These are phyloP conservation scores for Acanthamoeba lenticulata DNA, from an alignment of 208 protist genomes.

Conservation along the genomic window DNA sequence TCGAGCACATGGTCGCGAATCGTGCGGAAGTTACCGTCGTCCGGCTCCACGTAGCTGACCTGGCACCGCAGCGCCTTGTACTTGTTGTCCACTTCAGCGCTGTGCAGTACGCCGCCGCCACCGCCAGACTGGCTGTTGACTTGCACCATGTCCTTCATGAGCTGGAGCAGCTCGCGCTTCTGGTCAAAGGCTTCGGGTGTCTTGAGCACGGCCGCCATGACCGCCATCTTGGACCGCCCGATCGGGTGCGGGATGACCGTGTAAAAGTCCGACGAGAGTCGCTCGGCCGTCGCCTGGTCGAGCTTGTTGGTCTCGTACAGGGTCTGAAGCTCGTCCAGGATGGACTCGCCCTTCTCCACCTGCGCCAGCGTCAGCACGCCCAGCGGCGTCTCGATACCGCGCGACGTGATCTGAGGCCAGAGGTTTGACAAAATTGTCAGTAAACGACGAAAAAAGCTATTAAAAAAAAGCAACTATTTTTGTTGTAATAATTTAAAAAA, in stretches of 20 bases:
- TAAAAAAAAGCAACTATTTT: too few species aligned
- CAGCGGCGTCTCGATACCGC: constrained; percentile 62
- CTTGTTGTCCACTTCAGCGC: background rate
- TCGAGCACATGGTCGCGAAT: background rate
- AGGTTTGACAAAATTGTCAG: too few species aligned
- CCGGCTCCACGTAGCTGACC: background rate
- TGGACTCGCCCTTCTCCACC: constrained; percentile 69
- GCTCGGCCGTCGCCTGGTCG: background rate
- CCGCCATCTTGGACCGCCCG: constrained; percentile 8
- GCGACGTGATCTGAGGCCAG: background rate
- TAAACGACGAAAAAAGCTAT: too few species aligned
- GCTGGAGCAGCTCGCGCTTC: constrained; percentile 56
- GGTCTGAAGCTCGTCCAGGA: constrained; percentile 59
- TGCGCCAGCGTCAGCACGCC: constrained; percentile 54
- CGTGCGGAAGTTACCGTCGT: background rate
- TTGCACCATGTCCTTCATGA: constrained; percentile 62
- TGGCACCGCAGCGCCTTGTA: constrained; percentile 44
- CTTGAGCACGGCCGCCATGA: background rate
- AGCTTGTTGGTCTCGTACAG: background rate
- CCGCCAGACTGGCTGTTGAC: constrained; percentile 30
- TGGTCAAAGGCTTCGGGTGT: constrained; percentile 2
- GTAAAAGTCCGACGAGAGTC: constrained; percentile 47
- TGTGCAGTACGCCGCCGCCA: background rate
- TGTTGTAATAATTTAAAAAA: too few species aligned
- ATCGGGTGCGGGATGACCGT: constrained; percentile 62